A percentile compares a stretch with the other conserved stretches of the same genome.
These are phyloP conservation scores for Phaeosphaeria sp. DNA, from an alignment of 2,329 filamentous ascomycete genomes.

Conservation along the genomic window DNA sequence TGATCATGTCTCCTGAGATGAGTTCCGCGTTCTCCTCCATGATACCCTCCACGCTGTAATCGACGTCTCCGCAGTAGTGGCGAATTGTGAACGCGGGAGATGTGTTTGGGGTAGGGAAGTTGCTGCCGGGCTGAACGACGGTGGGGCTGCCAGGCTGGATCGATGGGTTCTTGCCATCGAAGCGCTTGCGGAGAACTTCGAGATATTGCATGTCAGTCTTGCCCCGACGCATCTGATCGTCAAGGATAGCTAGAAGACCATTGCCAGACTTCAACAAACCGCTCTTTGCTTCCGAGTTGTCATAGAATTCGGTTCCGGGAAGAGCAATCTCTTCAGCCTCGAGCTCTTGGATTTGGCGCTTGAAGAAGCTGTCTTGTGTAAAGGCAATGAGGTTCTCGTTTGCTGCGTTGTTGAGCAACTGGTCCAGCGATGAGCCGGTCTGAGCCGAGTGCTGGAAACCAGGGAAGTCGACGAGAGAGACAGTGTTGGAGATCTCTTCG, in stretches of 20 bases:
- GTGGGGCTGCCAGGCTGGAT: conserved; percentile 80
- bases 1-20: conserved; percentile 94
- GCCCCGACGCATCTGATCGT: conserved; percentile 91
- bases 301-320: conserved; percentile 92
- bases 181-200: conserved; percentile 89
- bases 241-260: conserved; percentile 89
- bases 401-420: conserved; percentile 92
- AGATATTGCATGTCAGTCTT: conserved; percentile 88
- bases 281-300: conserved; percentile 93
- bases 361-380: conserved; percentile 94
- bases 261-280: conserved; percentile 92
- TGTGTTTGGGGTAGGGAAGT: conserved; percentile 84
- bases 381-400: conserved; percentile 92
- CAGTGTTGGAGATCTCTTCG: conserved; percentile 88
- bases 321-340: conserved; percentile 94
- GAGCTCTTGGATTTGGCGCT: conserved; percentile 88
- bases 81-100: conserved; percentile 85
- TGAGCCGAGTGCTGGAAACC: conserved; percentile 86
- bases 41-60: conserved; percentile 85
- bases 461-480: conserved; percentile 95
- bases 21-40: conserved; percentile 96
- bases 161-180: conserved; percentile 91
- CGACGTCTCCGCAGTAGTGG: conserved; percentile 95
- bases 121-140: conserved; percentile 81
- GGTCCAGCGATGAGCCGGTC: conserved; percentile 85